Base-by-base conservation (phyloP, 164 flowering plant species). In the Malania oleifera region DNA sequence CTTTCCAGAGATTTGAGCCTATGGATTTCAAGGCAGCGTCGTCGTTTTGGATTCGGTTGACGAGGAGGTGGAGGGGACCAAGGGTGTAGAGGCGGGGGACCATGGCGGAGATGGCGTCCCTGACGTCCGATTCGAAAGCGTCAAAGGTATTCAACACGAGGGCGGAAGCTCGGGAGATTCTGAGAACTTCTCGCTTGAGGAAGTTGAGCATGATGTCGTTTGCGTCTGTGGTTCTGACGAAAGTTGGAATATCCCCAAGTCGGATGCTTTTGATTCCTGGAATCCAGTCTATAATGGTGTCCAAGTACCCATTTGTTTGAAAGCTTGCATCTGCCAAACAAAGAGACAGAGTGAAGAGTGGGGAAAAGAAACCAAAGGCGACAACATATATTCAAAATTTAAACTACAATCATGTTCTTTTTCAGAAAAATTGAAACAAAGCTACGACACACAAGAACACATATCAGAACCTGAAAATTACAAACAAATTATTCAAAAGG, bases 1-100 rank as follows among this genome's bases (percentile, higher is more conserved):
- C 79, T 59, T 65, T 73, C 86, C 86, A 83, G 0, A 83, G 71
- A 51, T 65, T 80, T 0, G 81, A 75, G 0, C 59, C 65, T 7
- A 77, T 60, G 17, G 61, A 31, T 1, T 64, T 55, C n/a, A n/a
- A n/a, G 1, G 51, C 1, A 11, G 18, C 26, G 0, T 35, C 34
- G 3, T 57, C 54, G 0, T 73, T 57, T 14, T 26, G 17, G 18
- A 58, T 26, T 1, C 56, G 59, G 1, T 70, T 60, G 1, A 27
- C 12, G 38, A 74, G 62, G 13, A 70, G 23, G 0, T 65, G 71
- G 0, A 82, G 72, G 5, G 87, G 81, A 12, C 84, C 87, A 4
- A 82, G 43, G 35, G 68, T 12, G 73, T 62, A 71, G 22, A 78
- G 15, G 0, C 54, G 66, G 0, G 75, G 75, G 1, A 50, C 39